These are phyloP conservation scores for Hypoxylon sp. DNA, from an alignment of 2,329 filamentous ascomycete genomes.

Conservation along the genomic window DNA sequence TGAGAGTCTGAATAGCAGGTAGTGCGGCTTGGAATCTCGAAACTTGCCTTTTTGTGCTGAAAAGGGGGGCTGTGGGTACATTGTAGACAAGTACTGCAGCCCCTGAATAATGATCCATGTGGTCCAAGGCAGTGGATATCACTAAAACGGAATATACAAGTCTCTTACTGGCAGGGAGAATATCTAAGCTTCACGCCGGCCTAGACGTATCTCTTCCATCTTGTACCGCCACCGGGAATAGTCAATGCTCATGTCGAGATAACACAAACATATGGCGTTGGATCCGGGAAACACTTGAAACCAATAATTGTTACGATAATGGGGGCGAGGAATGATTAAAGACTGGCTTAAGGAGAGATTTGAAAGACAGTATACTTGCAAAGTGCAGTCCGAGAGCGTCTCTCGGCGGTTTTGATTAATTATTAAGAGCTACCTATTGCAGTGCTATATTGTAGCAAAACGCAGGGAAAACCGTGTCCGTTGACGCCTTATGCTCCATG, in stretches of 20 bases:
- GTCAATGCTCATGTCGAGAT: no score
- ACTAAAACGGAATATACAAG: background rate
- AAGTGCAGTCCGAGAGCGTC: background rate
- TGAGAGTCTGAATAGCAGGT: conserved; percentile 61
- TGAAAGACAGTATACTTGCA: background rate
- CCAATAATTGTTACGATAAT: no score
- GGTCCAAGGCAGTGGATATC: background rate
- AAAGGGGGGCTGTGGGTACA: background rate
- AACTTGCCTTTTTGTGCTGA: background rate
- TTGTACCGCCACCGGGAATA: no score
- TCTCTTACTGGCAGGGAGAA: background rate
- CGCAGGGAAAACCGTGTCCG: background rate
- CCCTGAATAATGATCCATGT: background rate
- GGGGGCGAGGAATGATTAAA: no score
- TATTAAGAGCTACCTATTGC: background rate
- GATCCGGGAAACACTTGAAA: no score
- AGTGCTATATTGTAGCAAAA: background rate
- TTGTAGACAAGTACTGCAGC: background rate
- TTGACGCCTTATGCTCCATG: background rate
- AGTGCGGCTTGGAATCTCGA: background rate
- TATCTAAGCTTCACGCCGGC: background rate
- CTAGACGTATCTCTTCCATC: background rate
- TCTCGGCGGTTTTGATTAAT: background rate
- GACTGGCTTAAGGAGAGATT: background rate
- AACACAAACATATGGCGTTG: no score